A percentile compares a stretch with the other conserved stretches of the same genome.
Conservation (phyloP, 2,329 filamentous ascomycete genomes). For the Aureobasidium sp. region DNA sequence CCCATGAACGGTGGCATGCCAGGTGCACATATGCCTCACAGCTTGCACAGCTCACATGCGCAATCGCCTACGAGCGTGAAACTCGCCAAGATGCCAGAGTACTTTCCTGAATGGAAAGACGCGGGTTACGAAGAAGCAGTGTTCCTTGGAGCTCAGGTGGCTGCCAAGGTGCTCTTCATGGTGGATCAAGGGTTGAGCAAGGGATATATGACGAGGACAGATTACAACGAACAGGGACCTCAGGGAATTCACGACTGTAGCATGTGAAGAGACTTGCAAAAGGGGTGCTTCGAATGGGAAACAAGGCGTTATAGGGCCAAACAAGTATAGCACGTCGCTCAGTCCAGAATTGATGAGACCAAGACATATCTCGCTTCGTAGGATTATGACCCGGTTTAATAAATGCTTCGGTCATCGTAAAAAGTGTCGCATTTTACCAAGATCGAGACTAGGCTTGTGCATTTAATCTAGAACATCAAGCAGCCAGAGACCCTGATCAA, state of each 20-base stretch:
- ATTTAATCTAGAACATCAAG: not conserved
- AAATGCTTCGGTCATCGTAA: not conserved
- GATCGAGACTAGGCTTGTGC: not conserved
- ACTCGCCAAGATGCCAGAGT: conserved; percentile 66
- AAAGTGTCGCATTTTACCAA: not conserved
- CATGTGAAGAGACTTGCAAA: not conserved
- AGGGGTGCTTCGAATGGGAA: not conserved
- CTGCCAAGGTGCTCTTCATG: conserved; percentile 65
- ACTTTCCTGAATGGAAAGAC: conserved; percentile 84
- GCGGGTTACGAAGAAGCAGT: conserved; percentile 67
- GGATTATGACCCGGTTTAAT: not conserved
- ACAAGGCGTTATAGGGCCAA: not conserved
- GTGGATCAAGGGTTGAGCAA: conserved; percentile 58
- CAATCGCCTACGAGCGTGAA: conserved; percentile 82
- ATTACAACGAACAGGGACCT: conserved; percentile 60
- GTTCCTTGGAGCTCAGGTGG: conserved; percentile 82
- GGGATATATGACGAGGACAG: conserved; percentile 59
- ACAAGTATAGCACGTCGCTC: not conserved
- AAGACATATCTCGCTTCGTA: not conserved
- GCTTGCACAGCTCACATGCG: conserved; percentile 52
- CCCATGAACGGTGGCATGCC: conserved; percentile 24
- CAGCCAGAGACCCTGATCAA: not conserved
- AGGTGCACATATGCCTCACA: conserved; percentile 30
- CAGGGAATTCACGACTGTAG: conserved; percentile 51
- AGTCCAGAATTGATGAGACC: not conserved